Evolutionary conservation across 163 green algal genomes (phyloP).

Genomic region (Picocystis sp.): DNA sequence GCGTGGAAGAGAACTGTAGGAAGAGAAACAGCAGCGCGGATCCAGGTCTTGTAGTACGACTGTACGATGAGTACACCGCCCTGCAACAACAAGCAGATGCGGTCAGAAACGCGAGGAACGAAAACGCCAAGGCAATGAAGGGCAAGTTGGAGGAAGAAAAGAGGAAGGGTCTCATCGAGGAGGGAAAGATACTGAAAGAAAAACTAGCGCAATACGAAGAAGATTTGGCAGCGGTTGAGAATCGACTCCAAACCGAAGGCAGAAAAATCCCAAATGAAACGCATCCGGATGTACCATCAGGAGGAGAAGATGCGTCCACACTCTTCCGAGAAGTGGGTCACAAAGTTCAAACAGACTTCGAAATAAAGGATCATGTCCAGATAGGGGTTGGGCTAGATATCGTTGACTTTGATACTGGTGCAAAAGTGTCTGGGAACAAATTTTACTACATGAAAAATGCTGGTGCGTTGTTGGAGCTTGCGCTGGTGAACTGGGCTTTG

Average conservation of each 20-base stretch:
- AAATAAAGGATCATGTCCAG: constrained; percentile 53
- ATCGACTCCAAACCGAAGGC: constrained; percentile 65
- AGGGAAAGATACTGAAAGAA: constrained; percentile 50
- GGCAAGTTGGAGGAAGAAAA: constrained; percentile 63
- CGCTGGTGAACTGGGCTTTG: constrained; percentile 58
- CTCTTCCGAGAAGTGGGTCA: constrained; percentile 19
- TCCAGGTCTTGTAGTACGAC: constrained; percentile 40
- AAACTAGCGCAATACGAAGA: constrained; percentile 5
- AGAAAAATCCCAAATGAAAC: constrained; percentile 84
- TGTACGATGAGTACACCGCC: constrained; percentile 59
- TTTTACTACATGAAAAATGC: constrained; percentile 89
- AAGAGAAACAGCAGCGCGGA: constrained; percentile 45
- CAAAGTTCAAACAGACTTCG: constrained; percentile 2
- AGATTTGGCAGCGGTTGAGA: constrained; percentile 28
- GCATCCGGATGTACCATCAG: constrained; percentile 68
- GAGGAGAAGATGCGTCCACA: constrained; percentile 48
- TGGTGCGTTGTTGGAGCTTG: constrained; percentile 82
- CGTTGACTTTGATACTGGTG: constrained; percentile 81
- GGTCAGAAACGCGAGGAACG: constrained; percentile 57
- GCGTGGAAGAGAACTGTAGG: constrained; percentile 45
- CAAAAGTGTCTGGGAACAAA: constrained; percentile 65
- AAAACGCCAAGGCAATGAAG: constrained; percentile 79
- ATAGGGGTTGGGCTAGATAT: constrained; percentile 69
- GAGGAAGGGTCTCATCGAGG: constrained; percentile 45
- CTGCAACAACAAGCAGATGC: constrained; percentile 32